phyloP scores from a whole-genome alignment of 164 flowering plant species.

The Chimonanthus salicifolius region DNA sequence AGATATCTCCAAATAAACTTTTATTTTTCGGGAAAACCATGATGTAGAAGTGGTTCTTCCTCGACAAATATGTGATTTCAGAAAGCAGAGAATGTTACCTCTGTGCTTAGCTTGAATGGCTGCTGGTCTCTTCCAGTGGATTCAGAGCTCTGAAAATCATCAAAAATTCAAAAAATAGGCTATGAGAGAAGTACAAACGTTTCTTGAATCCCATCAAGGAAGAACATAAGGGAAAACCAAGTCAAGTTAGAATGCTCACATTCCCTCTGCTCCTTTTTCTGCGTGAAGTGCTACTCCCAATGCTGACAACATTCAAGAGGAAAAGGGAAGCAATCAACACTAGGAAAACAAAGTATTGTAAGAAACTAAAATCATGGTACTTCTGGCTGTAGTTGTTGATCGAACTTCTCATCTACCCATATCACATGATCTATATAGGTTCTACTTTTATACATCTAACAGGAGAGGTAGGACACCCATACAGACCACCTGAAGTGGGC shows the following conservation, averaged over 20 bases:
- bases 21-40: too few species aligned
- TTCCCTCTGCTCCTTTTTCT: conserved; percentile 69
- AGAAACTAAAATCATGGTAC: not conserved
- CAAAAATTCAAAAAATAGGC: not conserved
- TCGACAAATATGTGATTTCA: not conserved
- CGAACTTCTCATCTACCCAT: too few species aligned
- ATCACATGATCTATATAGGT: too few species aligned
- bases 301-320: conserved; percentile 19
- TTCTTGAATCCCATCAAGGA: not conserved
- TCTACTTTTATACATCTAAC: too few species aligned
- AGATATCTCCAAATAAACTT: not conserved
- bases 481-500: too few species aligned
- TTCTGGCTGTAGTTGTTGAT: too few species aligned
- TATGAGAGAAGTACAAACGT: not conserved
- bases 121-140: conserved; percentile 54
- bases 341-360: not conserved
- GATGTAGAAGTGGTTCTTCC: not conserved
- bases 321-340: conserved; percentile 12
- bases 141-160: conserved; percentile 53
- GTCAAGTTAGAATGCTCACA: conserved; percentile 36
- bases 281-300: conserved; percentile 49
- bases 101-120: conserved; percentile 91
- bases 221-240: not conserved
- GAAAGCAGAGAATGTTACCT: conserved; percentile 32
- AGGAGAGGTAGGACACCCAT: too few species aligned